These are phyloP conservation scores for Phytomonas francai DNA, from an alignment of 208 protist genomes.

Conservation along the genomic window DNA sequence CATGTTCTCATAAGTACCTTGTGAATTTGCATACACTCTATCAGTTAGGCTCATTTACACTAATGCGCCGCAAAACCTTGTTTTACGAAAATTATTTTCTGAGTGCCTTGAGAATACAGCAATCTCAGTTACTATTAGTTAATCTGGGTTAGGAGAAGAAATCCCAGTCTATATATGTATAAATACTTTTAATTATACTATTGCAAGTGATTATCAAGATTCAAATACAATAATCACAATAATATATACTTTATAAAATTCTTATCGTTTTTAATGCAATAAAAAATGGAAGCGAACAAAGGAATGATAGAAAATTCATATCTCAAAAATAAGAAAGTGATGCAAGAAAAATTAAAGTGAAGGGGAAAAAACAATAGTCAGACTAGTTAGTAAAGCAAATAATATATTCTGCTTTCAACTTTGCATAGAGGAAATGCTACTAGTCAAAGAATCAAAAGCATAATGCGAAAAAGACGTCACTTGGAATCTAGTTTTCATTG, in stretches of 20 bases:
- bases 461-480: neutral
- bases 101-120: neutral
- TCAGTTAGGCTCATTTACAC: neutral
- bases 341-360: constrained; percentile 8
- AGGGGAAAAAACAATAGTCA: neutral
- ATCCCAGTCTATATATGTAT: neutral
- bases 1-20: neutral
- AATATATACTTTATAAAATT: constrained; percentile 8
- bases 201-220: neutral
- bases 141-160: neutral
- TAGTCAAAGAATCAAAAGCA: neutral
- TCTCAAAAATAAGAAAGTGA: constrained; percentile 5
- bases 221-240: neutral
- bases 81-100: neutral
- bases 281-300: neutral
- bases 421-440: neutral
- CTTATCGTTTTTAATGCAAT: neutral
- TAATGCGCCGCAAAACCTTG: neutral
- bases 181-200: neutral
- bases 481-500: neutral
- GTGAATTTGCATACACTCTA: neutral
- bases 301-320: constrained; percentile 1
- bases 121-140: neutral
- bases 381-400: neutral
- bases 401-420: neutral